These are phyloP conservation scores for Hypoxylon sp. DNA, from an alignment of 2,329 filamentous ascomycete species.

Conservation along the genomic window DNA sequence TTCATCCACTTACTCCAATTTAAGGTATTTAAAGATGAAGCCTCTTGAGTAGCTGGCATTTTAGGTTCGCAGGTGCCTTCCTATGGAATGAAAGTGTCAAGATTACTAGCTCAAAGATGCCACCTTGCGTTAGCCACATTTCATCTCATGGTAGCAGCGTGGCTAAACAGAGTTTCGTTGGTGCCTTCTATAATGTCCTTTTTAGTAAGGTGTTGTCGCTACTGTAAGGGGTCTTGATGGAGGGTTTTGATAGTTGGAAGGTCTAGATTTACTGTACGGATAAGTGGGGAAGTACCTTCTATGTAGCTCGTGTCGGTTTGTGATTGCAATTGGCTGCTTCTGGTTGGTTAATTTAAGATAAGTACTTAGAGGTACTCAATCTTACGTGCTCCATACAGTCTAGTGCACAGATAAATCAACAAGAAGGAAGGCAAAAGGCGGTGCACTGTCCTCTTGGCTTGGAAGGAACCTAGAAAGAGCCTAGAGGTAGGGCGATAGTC, in stretches of 20 bases:
- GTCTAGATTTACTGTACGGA: constrained; percentile 18
- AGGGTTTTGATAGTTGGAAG: constrained; percentile 3
- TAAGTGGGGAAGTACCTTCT: constrained; percentile 6
- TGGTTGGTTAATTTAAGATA: constrained; percentile 15
- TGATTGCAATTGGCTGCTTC: constrained; percentile 1
- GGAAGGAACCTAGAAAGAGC: constrained; percentile 11
- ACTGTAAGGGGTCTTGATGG: constrained; percentile 37
- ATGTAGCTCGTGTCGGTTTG: constrained; percentile 10
- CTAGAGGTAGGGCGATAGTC: constrained; percentile 26
- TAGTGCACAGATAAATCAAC: constrained; percentile 16
- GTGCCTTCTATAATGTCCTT: constrained; percentile 5
- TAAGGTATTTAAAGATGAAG: neutral
- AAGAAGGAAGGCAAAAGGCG: constrained; percentile 23
- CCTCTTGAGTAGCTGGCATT: neutral
- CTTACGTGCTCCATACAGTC: constrained; percentile 15
- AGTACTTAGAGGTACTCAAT: constrained; percentile 19
- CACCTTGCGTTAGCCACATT: constrained; percentile 36
- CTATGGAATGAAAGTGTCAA: neutral
- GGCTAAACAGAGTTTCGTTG: constrained; percentile 26
- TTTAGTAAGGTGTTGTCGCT: constrained; percentile 23
- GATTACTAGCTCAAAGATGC: constrained; percentile 6
- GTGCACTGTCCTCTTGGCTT: constrained; percentile 36
- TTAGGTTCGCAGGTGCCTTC: constrained; percentile 5
- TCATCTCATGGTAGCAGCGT: constrained; percentile 30
- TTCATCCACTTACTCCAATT: neutral